phyloP scores from a whole-genome alignment of 2,329 filamentous ascomycete species.

The Microcyclosporella mali region DNA sequence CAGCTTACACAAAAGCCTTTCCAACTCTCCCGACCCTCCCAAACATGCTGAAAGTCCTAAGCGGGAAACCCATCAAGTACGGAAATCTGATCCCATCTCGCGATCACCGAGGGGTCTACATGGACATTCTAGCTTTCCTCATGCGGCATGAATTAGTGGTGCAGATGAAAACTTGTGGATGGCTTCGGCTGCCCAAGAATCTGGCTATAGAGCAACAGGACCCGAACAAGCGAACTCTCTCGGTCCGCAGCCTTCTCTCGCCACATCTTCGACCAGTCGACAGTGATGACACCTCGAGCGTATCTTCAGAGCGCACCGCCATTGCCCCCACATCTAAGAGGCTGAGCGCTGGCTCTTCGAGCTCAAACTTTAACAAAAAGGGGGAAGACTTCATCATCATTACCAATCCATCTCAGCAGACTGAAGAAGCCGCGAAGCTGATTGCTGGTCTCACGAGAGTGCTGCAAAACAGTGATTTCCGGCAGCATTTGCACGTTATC shows the following conservation, averaged over 20 bases:
- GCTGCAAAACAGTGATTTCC: slow-evolving; percentile 48
- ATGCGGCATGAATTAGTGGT: slow-evolving; percentile 90
- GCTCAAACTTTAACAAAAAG: neutral
- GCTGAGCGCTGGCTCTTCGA: slow-evolving; percentile 7
- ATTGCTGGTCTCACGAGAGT: slow-evolving; percentile 10
- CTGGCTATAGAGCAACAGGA: slow-evolving; percentile 27
- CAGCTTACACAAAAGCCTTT: slow-evolving; percentile 70
- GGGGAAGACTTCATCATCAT: slow-evolving; percentile 13
- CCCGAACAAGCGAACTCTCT: slow-evolving; percentile 6
- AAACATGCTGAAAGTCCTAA: slow-evolving; percentile 80
- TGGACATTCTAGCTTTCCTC: slow-evolving; percentile 88
- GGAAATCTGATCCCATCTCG: slow-evolving; percentile 79
- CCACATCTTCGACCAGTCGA: slow-evolving; percentile 17
- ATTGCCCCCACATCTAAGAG: slow-evolving; percentile 11
- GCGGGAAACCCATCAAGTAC: slow-evolving; percentile 73
- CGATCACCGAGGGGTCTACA: slow-evolving; percentile 78
- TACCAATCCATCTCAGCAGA: slow-evolving; percentile 15
- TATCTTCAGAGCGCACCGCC: slow-evolving; percentile 23
- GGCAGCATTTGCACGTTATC: slow-evolving; percentile 65
- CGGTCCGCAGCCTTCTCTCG: slow-evolving; percentile 20
- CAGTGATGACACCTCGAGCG: slow-evolving; percentile 23
- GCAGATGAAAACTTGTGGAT: slow-evolving; percentile 84
- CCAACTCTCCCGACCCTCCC: slow-evolving; percentile 75
- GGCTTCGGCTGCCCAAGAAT: slow-evolving; percentile 62
- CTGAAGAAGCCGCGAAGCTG: slow-evolving; percentile 11